These are phyloP conservation scores for Eucalyptus polyanthemos DNA, from an alignment of 345 rosid species.

Conservation along the genomic window DNA sequence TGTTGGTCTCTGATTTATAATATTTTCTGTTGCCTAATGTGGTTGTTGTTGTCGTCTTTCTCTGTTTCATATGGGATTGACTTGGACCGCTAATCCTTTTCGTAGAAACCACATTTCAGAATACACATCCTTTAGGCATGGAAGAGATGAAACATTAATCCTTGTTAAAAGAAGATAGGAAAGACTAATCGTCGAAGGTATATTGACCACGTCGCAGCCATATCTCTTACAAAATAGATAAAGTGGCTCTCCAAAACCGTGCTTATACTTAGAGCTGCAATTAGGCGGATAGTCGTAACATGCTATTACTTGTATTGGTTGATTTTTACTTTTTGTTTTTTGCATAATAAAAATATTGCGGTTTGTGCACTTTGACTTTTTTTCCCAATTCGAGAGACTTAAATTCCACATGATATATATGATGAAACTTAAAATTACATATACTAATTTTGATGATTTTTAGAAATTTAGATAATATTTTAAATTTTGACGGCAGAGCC, in stretches of 20 bases:
- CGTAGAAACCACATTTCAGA: background rate
- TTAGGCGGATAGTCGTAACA: background rate
- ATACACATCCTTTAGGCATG: background rate
- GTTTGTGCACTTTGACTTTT: background rate
- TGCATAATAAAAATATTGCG: background rate
- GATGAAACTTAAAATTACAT: background rate
- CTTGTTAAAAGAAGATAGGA: background rate
- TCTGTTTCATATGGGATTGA: background rate
- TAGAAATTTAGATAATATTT: background rate
- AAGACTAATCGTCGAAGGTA: background rate
- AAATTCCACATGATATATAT: background rate
- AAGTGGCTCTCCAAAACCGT: background rate
- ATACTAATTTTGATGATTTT: background rate
- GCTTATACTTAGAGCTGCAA: background rate
- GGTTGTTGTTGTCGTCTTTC: background rate
- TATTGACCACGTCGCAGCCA: background rate
- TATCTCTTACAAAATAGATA: background rate
- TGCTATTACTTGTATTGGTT: background rate
- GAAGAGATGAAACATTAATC: background rate
- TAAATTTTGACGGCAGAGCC: background rate
- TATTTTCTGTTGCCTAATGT: background rate
- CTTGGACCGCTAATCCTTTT: background rate
- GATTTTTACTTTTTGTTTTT: background rate
- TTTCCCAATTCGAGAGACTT: background rate
- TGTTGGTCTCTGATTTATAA: background rate